Percentiles rank a stretch among this genome's conserved stretches.
Evolutionary conservation across 106 monocot species (phyloP).

Genomic region (Dendrobium nobile): DNA sequence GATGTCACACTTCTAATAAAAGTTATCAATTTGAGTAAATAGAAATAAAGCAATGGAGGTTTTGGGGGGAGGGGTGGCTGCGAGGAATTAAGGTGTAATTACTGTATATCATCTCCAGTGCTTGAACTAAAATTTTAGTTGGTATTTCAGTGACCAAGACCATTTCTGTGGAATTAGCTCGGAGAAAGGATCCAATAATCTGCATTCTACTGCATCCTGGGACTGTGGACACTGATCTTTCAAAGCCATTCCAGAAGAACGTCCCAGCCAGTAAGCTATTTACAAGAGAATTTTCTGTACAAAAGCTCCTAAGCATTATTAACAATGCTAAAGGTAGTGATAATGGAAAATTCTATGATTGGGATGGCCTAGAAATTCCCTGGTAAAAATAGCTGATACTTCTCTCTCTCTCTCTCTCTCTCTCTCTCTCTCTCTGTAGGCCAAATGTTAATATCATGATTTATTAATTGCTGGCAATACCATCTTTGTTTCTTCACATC

Average conservation of each 20-base stretch:
- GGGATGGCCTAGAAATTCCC: conserved; percentile 86
- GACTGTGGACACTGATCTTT: conserved; percentile 92
- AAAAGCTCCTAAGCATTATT: conserved; percentile 69
- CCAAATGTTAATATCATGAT: no score
- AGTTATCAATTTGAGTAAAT: neutral
- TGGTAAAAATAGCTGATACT: conserved; percentile 36
- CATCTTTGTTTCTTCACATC: no score
- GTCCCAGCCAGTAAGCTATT: conserved; percentile 84
- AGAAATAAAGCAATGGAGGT: neutral
- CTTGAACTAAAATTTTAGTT: neutral
- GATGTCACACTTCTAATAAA: neutral
- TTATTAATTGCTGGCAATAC: no score
- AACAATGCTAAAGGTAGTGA: conserved; percentile 53
- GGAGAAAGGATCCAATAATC: conserved; percentile 80
- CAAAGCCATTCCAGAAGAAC: conserved; percentile 81
- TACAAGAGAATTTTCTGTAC: conserved; percentile 72
- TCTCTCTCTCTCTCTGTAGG: no score
- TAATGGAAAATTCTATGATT: conserved; percentile 97
- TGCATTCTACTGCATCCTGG: conserved; percentile 94
- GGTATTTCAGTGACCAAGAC: conserved; percentile 72
- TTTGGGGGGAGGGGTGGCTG: no score
- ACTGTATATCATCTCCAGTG: neutral
- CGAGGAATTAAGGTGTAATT: neutral
- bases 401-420: neutral
- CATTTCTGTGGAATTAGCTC: conserved; percentile 65